A percentile compares a stretch with the other conserved stretches of the same genome.
phyloP scores from a whole-genome alignment of 805 yeast species.

The Yamadazyma ubonensis region DNA sequence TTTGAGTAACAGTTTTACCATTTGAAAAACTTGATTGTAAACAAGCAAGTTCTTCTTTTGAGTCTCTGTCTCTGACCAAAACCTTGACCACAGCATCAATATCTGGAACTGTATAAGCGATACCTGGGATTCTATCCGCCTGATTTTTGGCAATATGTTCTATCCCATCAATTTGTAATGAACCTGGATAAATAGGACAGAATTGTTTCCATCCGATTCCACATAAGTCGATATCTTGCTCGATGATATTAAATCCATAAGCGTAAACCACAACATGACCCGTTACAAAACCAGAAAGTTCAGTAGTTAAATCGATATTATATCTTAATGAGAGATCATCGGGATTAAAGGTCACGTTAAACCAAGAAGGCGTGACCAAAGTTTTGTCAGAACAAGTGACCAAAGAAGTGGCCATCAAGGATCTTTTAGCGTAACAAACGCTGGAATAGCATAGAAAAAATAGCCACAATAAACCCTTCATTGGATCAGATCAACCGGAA shows the following conservation, averaged over 20 bases:
- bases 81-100: slow-evolving; percentile 76
- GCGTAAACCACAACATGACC: slow-evolving; percentile 80
- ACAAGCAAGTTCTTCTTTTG: slow-evolving; percentile 59
- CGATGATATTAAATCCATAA: slow-evolving; percentile 75
- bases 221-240: slow-evolving; percentile 62
- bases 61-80: slow-evolving; percentile 39
- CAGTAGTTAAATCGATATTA: slow-evolving; percentile 66
- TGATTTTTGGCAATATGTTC: slow-evolving; percentile 54
- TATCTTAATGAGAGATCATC: slow-evolving; percentile 66
- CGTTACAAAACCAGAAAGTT: slow-evolving; percentile 59
- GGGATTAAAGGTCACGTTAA: slow-evolving; percentile 75
- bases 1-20: slow-evolving; percentile 77
- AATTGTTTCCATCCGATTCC: slow-evolving; percentile 74
- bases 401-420: slow-evolving; percentile 63
- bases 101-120: slow-evolving; percentile 84
- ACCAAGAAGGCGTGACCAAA: slow-evolving; percentile 67
- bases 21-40: slow-evolving; percentile 72
- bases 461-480: slow-evolving; percentile 1
- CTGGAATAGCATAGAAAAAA: background rate
- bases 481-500: background rate
- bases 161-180: slow-evolving; percentile 70
- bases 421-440: slow-evolving; percentile 18
- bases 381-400: slow-evolving; percentile 85
- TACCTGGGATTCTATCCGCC: slow-evolving; percentile 67
- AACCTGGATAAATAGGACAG: slow-evolving; percentile 85